A percentile compares a stretch with the other conserved stretches of the same genome.
Conservation (phyloP, 768 basidiomycete genomes). For the Auricularia sp. region DNA sequence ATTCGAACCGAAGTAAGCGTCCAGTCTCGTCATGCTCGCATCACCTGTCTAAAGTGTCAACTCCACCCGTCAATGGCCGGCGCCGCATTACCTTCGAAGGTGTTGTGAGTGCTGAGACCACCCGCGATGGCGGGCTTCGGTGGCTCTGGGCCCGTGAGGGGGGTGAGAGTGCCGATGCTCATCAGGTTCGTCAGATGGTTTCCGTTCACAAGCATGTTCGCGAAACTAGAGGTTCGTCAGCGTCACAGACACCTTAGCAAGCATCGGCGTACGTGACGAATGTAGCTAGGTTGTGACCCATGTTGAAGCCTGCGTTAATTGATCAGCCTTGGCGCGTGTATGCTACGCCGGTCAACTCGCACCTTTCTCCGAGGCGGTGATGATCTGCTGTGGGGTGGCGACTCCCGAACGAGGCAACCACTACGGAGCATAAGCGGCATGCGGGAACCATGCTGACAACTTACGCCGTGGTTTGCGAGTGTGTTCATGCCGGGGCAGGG, state of each 20-base stretch:
- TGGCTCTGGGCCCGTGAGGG: not conserved
- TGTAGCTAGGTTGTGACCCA: conserved; percentile 5
- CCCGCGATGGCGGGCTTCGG: conserved; percentile 1
- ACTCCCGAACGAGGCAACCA: conserved; percentile 6
- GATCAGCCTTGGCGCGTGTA: no score
- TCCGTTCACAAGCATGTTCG: conserved; percentile 2
- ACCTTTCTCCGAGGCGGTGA: conserved; percentile 5
- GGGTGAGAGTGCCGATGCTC: conserved; percentile 6
- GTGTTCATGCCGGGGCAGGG: conserved; percentile 10
- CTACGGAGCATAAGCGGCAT: not conserved
- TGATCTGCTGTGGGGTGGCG: conserved; percentile 5
- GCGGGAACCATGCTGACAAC: not conserved
- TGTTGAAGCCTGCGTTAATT: conserved; percentile 3
- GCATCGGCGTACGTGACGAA: conserved; percentile 3
- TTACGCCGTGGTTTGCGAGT: conserved; percentile 7
- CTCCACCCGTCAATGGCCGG: not conserved
- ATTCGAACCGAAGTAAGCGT: conserved; percentile 7
- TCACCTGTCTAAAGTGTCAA: conserved; percentile 1
- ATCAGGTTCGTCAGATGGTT: conserved; percentile 6
- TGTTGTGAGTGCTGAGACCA: conserved; percentile 2
- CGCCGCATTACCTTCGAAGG: conserved; percentile 7
- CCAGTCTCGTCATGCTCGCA: conserved; percentile 6
- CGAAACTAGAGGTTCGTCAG: not conserved
- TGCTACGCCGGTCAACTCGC: not conserved
- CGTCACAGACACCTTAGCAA: not conserved